Base-by-base conservation (phyloP, 1,139 yeast genomes). In the Blastobotrys elegans region DNA sequence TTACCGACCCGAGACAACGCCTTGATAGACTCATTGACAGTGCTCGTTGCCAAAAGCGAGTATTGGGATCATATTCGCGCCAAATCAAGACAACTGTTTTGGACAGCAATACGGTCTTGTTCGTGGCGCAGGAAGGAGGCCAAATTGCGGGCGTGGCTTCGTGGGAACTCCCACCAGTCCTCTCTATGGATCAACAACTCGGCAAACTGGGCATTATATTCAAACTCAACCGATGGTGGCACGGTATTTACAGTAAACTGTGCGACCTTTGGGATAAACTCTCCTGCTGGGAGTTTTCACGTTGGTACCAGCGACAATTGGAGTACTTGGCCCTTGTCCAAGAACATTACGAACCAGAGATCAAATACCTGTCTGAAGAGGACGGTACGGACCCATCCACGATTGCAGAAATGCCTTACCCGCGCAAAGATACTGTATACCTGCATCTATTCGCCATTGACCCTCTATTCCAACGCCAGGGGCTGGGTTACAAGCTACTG, bases 1-100 rank as follows among this genome's bases (percentile, higher is more conserved):
- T 40, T 6, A 13, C 14, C 8, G 44, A 40, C n/a, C 44, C 44
- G 3, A 13, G 44, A 6, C 10, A 40, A 32, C 36, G 44, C 16
- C 37, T 40, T 3, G 20, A 16, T 2, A 13, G 7, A 4, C 11
- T 40, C 14, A n/a, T 40, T 10, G 34, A 40, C 21, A 20, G 16
- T 8, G 30, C 43, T 7, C 20, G 24, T 2, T 29, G 17, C 21
- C 34, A 18, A 8, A 17, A 40, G 34, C 24, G 35, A 16, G 5
- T 17, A 13, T 6, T 31, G 27, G 10, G 20, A 8, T 17, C 7
- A 5, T 16, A 10, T 13, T n/a, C 35, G 11, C 27, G 27, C 2
- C 10, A 6, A 7, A 2, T 40, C 10, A 27, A 16, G 2, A 6
- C n/a, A 2, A 29, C 21, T 3, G 24, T 21, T 8, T 8, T 29